Conservation (phyloP, 441 rosid species). For the Mallotus repandus region DNA sequence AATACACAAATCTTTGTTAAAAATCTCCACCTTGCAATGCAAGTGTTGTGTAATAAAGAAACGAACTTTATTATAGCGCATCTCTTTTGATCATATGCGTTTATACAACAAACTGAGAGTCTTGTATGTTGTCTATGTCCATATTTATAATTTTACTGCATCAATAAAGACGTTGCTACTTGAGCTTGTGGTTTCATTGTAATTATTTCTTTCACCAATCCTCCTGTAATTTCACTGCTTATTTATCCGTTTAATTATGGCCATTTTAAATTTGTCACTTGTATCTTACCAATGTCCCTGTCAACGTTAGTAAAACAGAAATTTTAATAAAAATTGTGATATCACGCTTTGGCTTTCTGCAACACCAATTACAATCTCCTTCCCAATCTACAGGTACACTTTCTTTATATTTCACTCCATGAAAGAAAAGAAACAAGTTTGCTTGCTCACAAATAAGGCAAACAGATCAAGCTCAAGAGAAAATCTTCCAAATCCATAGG, state of each 20-base stretch:
- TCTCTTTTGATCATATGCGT: not conserved
- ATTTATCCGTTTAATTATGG: not conserved
- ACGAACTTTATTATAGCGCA: not conserved
- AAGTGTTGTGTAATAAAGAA: constrained; percentile 14
- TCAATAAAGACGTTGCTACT: not conserved
- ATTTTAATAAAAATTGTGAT: too few species aligned
- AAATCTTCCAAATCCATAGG: too few species aligned
- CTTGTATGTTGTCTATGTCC: not conserved
- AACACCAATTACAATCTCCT: not conserved
- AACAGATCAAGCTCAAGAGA: too few species aligned
- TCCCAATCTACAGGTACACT: not conserved
- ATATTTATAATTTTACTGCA: not conserved
- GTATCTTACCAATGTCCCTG: not conserved
- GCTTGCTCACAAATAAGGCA: too few species aligned
- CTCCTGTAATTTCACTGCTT: not conserved
- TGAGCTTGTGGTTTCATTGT: not conserved
- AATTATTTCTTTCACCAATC: not conserved
- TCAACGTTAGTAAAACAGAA: not conserved
- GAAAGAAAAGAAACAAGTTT: too few species aligned
- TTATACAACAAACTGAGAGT: constrained; percentile 8
- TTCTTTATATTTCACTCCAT: not conserved
- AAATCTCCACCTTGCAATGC: constrained; percentile 3
- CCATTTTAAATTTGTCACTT: not conserved
- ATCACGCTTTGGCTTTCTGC: not conserved
- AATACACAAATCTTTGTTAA: not conserved